These are phyloP conservation scores for Starmerella bacillaris DNA, from an alignment of 805 yeast species.

Conservation along the genomic window DNA sequence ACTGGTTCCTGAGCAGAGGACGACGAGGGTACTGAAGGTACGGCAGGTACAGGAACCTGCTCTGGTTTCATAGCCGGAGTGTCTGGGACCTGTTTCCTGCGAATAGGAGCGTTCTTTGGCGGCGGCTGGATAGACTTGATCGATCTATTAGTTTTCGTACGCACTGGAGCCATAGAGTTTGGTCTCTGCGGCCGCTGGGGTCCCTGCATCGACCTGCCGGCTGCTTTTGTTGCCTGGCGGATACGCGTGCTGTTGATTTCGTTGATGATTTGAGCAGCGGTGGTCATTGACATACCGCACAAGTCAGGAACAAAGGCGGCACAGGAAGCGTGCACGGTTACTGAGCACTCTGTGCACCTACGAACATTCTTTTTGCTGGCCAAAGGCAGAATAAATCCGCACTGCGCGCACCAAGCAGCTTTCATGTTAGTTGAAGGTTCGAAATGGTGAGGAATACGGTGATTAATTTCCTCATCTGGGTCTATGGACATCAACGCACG, in stretches of 20 bases:
- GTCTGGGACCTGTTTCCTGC: constrained; percentile 14
- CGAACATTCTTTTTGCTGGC: constrained; percentile 71
- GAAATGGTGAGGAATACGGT: constrained; percentile 91
- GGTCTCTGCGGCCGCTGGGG: background rate
- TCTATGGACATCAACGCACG: constrained; percentile 39
- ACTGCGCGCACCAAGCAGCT: constrained; percentile 98
- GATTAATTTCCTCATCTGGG: constrained; percentile 65
- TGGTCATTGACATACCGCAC: constrained; percentile 97
- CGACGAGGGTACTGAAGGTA: background rate
- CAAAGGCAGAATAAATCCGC: constrained; percentile 93
- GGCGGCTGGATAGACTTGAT: constrained; percentile 3
- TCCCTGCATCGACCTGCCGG: constrained; percentile 5
- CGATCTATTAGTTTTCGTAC: too few species aligned
- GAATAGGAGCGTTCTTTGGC: constrained; percentile 11
- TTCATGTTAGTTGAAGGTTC: constrained; percentile 84
- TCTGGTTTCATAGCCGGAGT: background rate
- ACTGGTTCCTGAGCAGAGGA: background rate
- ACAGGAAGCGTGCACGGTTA: constrained; percentile 86
- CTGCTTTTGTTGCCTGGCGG: constrained; percentile 18
- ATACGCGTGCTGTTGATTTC: constrained; percentile 49
- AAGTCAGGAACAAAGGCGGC: constrained; percentile 92
- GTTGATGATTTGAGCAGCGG: constrained; percentile 72
- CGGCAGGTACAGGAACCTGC: background rate
- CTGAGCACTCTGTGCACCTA: constrained; percentile 77
- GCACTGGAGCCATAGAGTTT: background rate